These are phyloP conservation scores for Dryas alaskensis DNA, from an alignment of 306 rosid species.

Conservation along the genomic window DNA sequence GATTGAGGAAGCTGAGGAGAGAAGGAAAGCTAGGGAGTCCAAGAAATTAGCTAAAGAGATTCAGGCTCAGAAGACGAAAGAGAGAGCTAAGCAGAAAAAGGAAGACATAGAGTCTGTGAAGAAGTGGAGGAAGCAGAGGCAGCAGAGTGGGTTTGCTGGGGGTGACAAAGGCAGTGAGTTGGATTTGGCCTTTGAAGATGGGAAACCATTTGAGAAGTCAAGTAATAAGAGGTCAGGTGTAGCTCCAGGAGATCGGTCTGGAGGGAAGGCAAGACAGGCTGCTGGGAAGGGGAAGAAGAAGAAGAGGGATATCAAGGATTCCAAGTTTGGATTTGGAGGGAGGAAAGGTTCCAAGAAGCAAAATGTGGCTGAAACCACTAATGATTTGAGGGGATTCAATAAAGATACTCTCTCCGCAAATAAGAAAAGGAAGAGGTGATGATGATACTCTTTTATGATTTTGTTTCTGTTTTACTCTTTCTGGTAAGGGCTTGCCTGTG, in stretches of 20 bases:
- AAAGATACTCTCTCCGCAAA: slow-evolving; percentile 36
- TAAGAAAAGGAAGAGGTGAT: slow-evolving; percentile 62
- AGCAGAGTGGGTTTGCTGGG: slow-evolving; percentile 74
- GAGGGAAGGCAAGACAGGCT: slow-evolving; percentile 60
- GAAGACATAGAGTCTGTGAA: slow-evolving; percentile 85
- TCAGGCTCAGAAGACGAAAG: slow-evolving; percentile 76
- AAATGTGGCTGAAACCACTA: slow-evolving; percentile 63
- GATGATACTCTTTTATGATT: neutral
- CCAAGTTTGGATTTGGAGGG: slow-evolving; percentile 86
- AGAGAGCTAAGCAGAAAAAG: slow-evolving; percentile 86
- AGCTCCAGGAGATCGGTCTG: slow-evolving; percentile 71
- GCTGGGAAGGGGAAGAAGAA: slow-evolving; percentile 46
- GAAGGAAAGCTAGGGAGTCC: slow-evolving; percentile 79
- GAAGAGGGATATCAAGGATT: slow-evolving; percentile 56
- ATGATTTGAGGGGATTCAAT: slow-evolving; percentile 42
- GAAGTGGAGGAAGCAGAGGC: slow-evolving; percentile 98
- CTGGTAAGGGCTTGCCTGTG: slow-evolving; percentile 4
- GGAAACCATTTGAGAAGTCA: slow-evolving; percentile 65
- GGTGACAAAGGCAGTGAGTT: slow-evolving; percentile 43
- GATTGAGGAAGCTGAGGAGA: slow-evolving; percentile 89
- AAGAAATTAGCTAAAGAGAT: slow-evolving; percentile 77
- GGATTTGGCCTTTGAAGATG: slow-evolving; percentile 60
- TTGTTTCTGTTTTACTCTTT: neutral
- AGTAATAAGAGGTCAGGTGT: slow-evolving; percentile 70
- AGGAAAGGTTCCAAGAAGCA: slow-evolving; percentile 65